Evolutionary conservation across 108 stramenopile species (phyloP).

Genomic region (Cyclotella choctawhatcheeana): DNA sequence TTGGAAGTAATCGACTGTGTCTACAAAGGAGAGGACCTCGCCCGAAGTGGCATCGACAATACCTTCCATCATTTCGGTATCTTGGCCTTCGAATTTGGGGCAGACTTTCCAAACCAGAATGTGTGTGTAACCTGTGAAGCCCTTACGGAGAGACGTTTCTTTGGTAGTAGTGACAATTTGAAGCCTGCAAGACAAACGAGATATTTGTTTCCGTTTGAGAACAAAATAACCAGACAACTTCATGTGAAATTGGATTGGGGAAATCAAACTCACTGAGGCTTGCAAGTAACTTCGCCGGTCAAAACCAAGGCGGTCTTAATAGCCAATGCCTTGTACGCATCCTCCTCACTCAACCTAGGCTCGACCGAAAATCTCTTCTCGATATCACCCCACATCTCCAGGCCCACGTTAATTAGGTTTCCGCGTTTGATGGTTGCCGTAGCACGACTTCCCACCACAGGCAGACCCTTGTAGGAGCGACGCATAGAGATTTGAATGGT

Average conservation of each 20-base stretch:
- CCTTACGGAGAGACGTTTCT: neutral
- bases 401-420: slow-evolving; percentile 16
- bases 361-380: neutral
- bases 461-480: slow-evolving; percentile 11
- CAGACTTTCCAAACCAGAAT: slow-evolving; percentile 19
- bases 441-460: slow-evolving; percentile 22
- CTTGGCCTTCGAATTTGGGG: slow-evolving; percentile 29
- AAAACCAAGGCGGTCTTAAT: neutral
- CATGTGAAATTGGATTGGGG: neutral
- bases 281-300: slow-evolving; percentile 7
- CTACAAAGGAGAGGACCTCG: slow-evolving; percentile 13
- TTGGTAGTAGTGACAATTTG: slow-evolving; percentile 9
- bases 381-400: slow-evolving; percentile 22
- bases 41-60: slow-evolving; percentile 18
- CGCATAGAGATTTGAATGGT: slow-evolving; percentile 5
- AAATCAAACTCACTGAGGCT: slow-evolving; percentile 4
- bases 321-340: slow-evolving; percentile 9
- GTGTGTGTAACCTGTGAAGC: slow-evolving; percentile 3
- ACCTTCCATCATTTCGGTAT: slow-evolving; percentile 15
- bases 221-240: neutral
- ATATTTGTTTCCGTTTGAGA: neutral
- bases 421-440: slow-evolving; percentile 20
- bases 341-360: slow-evolving; percentile 2
- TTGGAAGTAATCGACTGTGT: slow-evolving; percentile 27
- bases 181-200: neutral